Base-by-base conservation (phyloP, 2,329 filamentous ascomycete species). In the Emydomyces testavorans region DNA sequence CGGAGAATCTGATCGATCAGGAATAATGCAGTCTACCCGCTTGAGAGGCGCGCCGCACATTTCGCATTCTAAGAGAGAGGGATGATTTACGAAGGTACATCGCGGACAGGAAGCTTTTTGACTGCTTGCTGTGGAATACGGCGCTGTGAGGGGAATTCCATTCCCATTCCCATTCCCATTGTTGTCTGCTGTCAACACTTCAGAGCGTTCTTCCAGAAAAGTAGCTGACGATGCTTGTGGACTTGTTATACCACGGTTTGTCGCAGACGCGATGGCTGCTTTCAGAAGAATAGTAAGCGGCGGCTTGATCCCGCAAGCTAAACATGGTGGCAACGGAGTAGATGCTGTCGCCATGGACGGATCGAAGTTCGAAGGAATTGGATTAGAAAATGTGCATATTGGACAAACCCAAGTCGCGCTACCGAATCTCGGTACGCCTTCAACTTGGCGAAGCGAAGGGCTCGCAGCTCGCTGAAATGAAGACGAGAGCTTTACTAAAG, bases 321-420 rank as follows among this genome's bases (percentile, higher is more conserved):
- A 71, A 62, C 92, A 98, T 56, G 90, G 86, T 2, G 89, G 84
- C 18, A 94, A 69, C 6, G 82, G 82, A 4, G 85, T 94, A 53
- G 87, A 79, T 16, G 81, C 78, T 52, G 79, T 92, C 6, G 87
- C 87, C 2, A 83, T 81, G 1, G 81, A 75, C 0, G 88, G 85
- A 58, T 96, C 90, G 62, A 96, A 96, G 63, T 94, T 95, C 31
- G 85, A 85, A 0, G 92, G 89, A 1, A 95, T 80, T 0, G 86
- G 83, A 59, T 96, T 96, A 7, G 89, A 90, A 61, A 94, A 93
- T 56, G 85, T 90, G 72, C 90, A 96, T 59, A 96, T 96, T 1
- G 85, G 83, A 68, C 90, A 96, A 16, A 96, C 82, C 90, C 90
- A 96, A 3, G 88, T 95, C 4, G 85, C 86, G 51, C 77, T 54